Evolutionary conservation across 176 grass and related monocot genomes (phyloP).

Genomic region (Avena insularis): DNA sequence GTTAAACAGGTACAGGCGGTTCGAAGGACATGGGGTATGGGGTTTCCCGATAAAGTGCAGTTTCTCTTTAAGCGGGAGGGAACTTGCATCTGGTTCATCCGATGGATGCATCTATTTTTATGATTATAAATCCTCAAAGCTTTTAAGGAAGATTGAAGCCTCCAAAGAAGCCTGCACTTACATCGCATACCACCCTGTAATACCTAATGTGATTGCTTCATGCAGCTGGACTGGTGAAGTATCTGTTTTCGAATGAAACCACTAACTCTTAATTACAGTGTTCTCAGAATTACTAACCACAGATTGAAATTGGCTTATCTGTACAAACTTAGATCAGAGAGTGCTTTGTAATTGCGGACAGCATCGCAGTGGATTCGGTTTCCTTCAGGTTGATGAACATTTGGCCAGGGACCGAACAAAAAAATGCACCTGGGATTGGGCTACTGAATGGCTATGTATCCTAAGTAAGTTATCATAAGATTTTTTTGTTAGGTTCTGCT

Average conservation of each 20-base stretch:
- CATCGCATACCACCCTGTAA: slow-evolving; percentile 72
- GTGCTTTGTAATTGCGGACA: neutral
- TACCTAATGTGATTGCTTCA: slow-evolving; percentile 71
- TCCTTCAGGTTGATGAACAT: neutral
- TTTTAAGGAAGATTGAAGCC: slow-evolving; percentile 64
- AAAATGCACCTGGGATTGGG: neutral
- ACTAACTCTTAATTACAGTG: neutral
- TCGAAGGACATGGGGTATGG: slow-evolving; percentile 84
- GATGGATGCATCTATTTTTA: slow-evolving; percentile 85
- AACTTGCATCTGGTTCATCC: slow-evolving; percentile 82
- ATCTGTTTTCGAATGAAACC: slow-evolving; percentile 67
- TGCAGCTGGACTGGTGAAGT: slow-evolving; percentile 88
- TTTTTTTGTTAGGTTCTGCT: too few relatives aligned
- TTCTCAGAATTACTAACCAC: neutral
- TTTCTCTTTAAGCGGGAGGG: slow-evolving; percentile 64
- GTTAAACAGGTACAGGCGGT: slow-evolving; percentile 79
- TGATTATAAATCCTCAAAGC: slow-evolving; percentile 56
- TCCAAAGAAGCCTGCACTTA: slow-evolving; percentile 77
- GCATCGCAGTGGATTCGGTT: neutral
- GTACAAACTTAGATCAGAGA: neutral
- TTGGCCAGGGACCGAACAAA: neutral
- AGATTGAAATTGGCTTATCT: neutral
- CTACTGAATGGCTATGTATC: neutral
- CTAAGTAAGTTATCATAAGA: too few relatives aligned
- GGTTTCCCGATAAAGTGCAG: slow-evolving; percentile 86